These are phyloP conservation scores for Xylaria polymorpha DNA, from an alignment of 2,329 filamentous ascomycete species.

Conservation along the genomic window DNA sequence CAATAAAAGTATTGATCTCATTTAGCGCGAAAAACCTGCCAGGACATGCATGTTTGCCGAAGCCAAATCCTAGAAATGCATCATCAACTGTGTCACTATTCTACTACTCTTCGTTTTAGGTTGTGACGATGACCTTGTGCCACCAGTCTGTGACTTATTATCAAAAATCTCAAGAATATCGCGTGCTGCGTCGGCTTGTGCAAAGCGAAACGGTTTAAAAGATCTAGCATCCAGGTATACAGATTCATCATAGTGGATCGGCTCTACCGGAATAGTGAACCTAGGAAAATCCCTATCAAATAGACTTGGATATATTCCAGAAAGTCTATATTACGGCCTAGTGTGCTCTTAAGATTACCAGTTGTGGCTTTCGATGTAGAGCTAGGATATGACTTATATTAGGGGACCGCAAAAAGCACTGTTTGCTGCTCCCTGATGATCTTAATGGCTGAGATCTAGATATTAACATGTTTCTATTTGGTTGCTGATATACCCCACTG, in stretches of 20 bases:
- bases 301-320: no score
- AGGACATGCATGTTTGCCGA: not conserved
- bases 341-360: no score
- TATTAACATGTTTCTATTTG: no score
- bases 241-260: not conserved
- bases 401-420: no score
- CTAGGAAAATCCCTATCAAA: no score
- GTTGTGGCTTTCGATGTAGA: no score
- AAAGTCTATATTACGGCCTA: no score
- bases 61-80: not conserved
- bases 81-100: not conserved
- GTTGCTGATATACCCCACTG: no score
- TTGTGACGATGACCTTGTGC: not conserved
- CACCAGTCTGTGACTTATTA: not conserved
- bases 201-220: not conserved
- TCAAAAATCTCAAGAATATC: not conserved
- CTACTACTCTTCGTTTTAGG: not conserved
- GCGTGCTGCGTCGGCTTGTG: not conserved
- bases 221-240: not conserved
- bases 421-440: no score
- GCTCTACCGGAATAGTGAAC: not conserved
- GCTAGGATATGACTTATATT: no score
- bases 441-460: no score
- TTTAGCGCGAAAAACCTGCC: not conserved
- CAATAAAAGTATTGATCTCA: constrained; percentile 1